Conservation (phyloP, 345 rosid genomes). For the Salix caprea region DNA sequence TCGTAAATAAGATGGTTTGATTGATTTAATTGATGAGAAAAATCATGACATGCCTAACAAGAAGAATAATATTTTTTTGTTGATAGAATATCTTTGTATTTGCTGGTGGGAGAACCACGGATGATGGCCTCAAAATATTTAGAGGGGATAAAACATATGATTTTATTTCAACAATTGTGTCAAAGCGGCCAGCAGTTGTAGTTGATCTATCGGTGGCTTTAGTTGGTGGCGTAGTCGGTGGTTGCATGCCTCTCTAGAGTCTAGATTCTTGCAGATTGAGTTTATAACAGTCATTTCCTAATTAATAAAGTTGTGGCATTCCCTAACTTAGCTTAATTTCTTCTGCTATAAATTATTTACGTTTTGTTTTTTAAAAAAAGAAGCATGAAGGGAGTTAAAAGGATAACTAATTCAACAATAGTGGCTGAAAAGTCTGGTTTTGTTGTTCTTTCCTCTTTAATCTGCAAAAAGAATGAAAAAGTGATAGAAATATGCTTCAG, state of each 20-base stretch:
- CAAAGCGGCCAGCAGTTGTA: no score
- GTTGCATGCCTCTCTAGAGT: no score
- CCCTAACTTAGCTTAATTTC: background rate
- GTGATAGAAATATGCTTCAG: background rate
- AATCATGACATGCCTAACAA: background rate
- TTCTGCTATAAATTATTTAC: background rate
- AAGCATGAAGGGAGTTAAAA: background rate
- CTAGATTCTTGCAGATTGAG: no score
- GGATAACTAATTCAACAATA: background rate
- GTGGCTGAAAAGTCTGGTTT: constrained; percentile 10
- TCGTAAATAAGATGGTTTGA: background rate
- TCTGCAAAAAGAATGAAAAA: background rate
- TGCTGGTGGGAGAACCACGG: no score
- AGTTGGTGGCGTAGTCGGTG: no score
- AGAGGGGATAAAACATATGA: no score
- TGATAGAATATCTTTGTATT: background rate
- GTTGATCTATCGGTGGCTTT: no score
- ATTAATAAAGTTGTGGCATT: background rate
- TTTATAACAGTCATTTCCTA: no score
- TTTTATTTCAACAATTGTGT: no score
- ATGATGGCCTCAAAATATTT: no score
- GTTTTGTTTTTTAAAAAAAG: background rate
- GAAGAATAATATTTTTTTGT: background rate
- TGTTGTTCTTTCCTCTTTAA: no score
- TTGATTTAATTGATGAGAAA: background rate